Percentiles rank a stretch among this genome's conserved stretches.
phyloP scores from a whole-genome alignment of 306 rosid species.

The Oxytropis ochrocephala region DNA sequence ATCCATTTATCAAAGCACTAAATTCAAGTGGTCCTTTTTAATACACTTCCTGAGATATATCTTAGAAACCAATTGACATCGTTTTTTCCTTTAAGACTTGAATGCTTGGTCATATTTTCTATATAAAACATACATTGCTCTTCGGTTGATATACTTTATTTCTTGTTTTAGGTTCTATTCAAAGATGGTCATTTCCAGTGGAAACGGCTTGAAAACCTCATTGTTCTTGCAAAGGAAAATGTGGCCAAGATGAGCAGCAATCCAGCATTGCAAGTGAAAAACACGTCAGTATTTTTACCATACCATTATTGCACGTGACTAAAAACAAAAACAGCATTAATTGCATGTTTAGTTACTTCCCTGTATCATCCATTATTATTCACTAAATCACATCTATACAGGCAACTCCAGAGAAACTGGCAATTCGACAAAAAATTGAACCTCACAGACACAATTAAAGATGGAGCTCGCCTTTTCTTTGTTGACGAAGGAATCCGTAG shows the following conservation, averaged over 20 bases:
- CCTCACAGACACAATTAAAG: conserved; percentile 94
- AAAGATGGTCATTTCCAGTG: conserved; percentile 95
- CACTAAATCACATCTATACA: conserved; percentile 24
- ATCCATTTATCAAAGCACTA: not conserved
- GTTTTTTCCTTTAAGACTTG: not conserved
- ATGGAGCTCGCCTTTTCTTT: conserved; percentile 89
- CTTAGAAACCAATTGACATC: not conserved
- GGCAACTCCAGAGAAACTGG: conserved; percentile 48
- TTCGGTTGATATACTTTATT: conserved; percentile 5
- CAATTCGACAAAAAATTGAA: conserved; percentile 62
- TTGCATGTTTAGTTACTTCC: conserved; percentile 16
- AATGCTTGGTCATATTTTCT: not conserved
- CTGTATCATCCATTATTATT: conserved; percentile 22
- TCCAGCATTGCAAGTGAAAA: conserved; percentile 74
- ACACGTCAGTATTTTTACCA: conserved; percentile 42
- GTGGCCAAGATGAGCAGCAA: conserved; percentile 94
- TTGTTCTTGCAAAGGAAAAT: conserved; percentile 91
- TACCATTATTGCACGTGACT: not conserved
- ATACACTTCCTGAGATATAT: not conserved
- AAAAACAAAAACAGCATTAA: not conserved
- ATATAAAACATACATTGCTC: not conserved
- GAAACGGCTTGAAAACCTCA: conserved; percentile 98
- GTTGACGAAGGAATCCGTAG: conserved; percentile 85
- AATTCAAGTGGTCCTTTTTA: not conserved
- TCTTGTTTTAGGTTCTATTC: conserved; percentile 65